Evolutionary conservation across 139 green algal genomes (phyloP).

Genomic region (Tetratostichococcus sp.): DNA sequence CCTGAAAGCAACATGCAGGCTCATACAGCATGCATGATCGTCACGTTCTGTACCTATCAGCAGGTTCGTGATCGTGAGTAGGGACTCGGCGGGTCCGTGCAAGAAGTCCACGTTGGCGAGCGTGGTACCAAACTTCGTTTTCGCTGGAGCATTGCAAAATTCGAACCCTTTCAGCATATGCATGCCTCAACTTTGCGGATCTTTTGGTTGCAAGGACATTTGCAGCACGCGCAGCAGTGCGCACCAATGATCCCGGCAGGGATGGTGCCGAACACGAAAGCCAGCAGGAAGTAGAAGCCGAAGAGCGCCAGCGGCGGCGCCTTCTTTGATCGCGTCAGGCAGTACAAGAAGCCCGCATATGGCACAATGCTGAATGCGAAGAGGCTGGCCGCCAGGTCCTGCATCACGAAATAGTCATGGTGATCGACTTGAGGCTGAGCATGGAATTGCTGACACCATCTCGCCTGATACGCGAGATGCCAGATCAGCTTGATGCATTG

Average conservation of each 20-base stretch:
- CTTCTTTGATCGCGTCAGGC: constrained; percentile 61
- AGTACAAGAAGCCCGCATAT: constrained; percentile 93
- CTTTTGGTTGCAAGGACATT: no score
- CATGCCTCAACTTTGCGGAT: no score
- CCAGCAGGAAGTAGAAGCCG: constrained; percentile 97
- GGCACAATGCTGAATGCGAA: constrained; percentile 87
- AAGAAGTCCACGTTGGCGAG: constrained; percentile 97
- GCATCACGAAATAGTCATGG: neutral
- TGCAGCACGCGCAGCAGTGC: no score
- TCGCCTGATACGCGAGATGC: no score
- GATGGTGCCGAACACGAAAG: constrained; percentile 92
- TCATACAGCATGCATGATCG: no score
- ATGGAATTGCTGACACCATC: no score
- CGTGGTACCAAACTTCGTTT: constrained; percentile 70
- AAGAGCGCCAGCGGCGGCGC: constrained; percentile 58
- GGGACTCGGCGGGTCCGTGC: constrained; percentile 88
- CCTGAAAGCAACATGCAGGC: no score
- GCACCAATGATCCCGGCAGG: constrained; percentile 87
- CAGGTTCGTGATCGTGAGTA: constrained; percentile 96
- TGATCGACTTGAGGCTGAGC: no score
- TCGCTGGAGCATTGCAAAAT: constrained; percentile 73
- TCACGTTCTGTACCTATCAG: constrained; percentile 64
- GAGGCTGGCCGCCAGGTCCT: constrained; percentile 65
- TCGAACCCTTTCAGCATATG: no score
- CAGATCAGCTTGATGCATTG: neutral